phyloP scores from a whole-genome alignment of 345 rosid species.

The Eucalyptus microcorys region DNA sequence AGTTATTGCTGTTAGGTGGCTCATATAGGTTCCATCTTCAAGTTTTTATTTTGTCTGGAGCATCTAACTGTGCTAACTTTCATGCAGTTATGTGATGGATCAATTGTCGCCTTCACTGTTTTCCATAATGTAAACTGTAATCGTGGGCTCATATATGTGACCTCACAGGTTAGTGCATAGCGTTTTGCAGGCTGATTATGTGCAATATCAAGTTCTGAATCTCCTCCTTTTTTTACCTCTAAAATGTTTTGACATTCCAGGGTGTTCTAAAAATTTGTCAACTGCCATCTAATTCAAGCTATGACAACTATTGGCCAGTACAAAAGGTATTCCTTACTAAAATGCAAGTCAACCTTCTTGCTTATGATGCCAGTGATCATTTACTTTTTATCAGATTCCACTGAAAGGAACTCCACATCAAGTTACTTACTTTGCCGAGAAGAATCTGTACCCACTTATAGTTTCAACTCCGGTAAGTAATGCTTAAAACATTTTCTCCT shows the following conservation, averaged over 20 bases:
- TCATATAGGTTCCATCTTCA: background rate
- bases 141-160: conserved; percentile 89
- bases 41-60: background rate
- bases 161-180: conserved; percentile 57
- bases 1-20: background rate
- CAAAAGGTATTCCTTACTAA: conserved; percentile 47
- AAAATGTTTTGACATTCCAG: conserved; percentile 21
- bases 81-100: conserved; percentile 86
- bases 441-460: conserved; percentile 75
- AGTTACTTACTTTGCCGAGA: conserved; percentile 87
- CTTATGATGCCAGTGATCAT: background rate
- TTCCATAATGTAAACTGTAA: conserved; percentile 97
- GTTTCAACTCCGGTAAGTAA: conserved; percentile 83
- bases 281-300: conserved; percentile 63
- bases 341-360: background rate
- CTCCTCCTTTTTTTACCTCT: background rate
- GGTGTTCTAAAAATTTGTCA: conserved; percentile 94
- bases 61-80: background rate
- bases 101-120: conserved; percentile 92
- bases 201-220: background rate
- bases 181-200: background rate
- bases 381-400: conserved; percentile 47
- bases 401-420: conserved; percentile 97
- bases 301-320: conserved; percentile 97
- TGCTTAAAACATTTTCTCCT: background rate